Evolutionary conservation across 441 rosid species (phyloP).

Genomic region (Codiaeum variegatum): DNA sequence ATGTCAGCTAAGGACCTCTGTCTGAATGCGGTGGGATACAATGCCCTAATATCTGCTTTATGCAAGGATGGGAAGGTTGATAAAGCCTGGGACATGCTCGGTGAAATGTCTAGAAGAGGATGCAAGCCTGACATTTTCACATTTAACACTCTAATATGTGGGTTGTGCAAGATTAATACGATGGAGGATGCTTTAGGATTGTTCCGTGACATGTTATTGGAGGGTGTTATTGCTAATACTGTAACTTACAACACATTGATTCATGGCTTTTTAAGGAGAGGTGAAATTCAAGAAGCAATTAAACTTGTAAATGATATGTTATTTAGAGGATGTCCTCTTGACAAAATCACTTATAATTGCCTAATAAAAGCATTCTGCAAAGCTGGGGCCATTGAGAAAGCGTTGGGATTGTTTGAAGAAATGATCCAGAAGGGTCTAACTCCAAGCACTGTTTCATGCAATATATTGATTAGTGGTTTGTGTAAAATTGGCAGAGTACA

Average conservation of each 20-base stretch:
- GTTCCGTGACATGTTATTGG: conserved; percentile 60
- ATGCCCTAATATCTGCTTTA: conserved; percentile 54
- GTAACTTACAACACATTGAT: conserved; percentile 80
- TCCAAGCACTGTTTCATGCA: conserved; percentile 62
- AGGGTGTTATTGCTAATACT: conserved; percentile 71
- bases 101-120: conserved; percentile 72
- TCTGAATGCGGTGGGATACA: conserved; percentile 72
- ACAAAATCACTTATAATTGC: conserved; percentile 70
- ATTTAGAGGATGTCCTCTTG: conserved; percentile 65
- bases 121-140: conserved; percentile 77
- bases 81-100: conserved; percentile 48
- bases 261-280: conserved; percentile 52
- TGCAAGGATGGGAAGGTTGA: conserved; percentile 51
- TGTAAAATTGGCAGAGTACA: conserved; percentile 58
- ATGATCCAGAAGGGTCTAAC: conserved; percentile 51
- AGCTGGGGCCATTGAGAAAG: conserved; percentile 58
- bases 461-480: conserved; percentile 63
- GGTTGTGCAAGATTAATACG: conserved; percentile 54
- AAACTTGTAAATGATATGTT: conserved; percentile 76
- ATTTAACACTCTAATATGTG: conserved; percentile 66
- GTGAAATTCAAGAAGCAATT: conserved; percentile 61
- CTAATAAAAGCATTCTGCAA: conserved; percentile 63
- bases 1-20: conserved; percentile 52
- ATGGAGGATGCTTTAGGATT: conserved; percentile 57
- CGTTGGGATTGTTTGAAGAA: conserved; percentile 64